Conservation (phyloP, 1,284 basidiomycete species). For the Rhodotorula sp. region DNA sequence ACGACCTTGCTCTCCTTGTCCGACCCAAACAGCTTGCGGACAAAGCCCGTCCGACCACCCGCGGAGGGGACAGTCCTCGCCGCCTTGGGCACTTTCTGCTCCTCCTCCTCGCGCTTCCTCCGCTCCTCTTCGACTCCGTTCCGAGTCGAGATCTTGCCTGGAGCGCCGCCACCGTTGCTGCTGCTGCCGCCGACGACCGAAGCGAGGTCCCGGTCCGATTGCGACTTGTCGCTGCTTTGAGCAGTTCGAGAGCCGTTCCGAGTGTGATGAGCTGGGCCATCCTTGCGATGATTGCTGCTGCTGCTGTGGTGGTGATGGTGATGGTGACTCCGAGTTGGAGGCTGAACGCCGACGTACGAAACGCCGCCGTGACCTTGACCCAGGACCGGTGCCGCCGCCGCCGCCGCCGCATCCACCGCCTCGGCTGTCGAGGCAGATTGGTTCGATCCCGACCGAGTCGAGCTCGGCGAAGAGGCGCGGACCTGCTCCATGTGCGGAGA, state of each 20-base stretch:
- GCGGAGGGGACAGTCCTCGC: slow-evolving; percentile 14
- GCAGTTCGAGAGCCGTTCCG: neutral
- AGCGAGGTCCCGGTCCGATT: slow-evolving; percentile 17
- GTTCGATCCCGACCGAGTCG: slow-evolving; percentile 5
- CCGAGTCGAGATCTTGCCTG: slow-evolving; percentile 2
- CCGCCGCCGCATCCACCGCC: neutral
- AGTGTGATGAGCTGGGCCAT: neutral
- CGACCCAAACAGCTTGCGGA: slow-evolving; percentile 18
- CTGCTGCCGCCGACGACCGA: slow-evolving; percentile 14
- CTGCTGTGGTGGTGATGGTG: neutral
- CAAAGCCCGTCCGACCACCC: slow-evolving; percentile 4
- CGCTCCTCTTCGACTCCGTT: slow-evolving; percentile 28
- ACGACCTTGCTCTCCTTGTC: neutral
- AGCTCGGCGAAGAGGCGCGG: slow-evolving; percentile 3
- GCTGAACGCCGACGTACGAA: slow-evolving; percentile 16
- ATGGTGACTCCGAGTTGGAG: neutral
- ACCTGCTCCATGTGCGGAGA: neutral
- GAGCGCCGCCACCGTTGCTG: neutral
- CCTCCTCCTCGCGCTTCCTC: slow-evolving; percentile 6
- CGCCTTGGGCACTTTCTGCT: slow-evolving; percentile 15
- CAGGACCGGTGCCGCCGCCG: slow-evolving; percentile 3
- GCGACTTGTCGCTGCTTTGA: slow-evolving; percentile 5
- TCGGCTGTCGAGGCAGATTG: slow-evolving; percentile 1
- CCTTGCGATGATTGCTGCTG: neutral
- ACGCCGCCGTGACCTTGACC: slow-evolving; percentile 22